These are phyloP conservation scores for Thuja plicata DNA, from an alignment of 83 land plant genomes.

Conservation along the genomic window DNA sequence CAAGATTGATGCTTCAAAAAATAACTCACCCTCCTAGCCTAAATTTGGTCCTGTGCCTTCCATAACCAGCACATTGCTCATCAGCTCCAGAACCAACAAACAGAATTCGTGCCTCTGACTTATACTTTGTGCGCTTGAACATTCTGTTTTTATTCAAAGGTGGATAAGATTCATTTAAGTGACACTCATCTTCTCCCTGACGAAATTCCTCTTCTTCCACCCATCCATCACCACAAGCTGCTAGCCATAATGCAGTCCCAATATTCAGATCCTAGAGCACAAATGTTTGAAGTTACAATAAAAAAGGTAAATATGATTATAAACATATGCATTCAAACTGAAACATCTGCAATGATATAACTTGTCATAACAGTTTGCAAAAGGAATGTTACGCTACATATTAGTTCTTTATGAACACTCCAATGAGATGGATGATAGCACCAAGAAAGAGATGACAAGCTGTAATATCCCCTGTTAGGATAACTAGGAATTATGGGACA, in stretches of 20 bases:
- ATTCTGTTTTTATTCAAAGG: neutral
- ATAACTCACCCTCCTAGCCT: conserved; percentile 69
- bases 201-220: conserved; percentile 29
- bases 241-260: conserved; percentile 96
- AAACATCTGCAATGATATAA: neutral
- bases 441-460: neutral
- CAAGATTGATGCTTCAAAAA: neutral
- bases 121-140: conserved; percentile 36
- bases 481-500: no score
- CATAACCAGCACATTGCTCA: conserved; percentile 99
- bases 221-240: conserved; percentile 87
- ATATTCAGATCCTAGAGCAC: conserved; percentile 82
- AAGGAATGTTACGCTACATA: neutral
- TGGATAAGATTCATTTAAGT: neutral
- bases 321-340: neutral
- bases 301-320: neutral
- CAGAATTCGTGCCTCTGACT: conserved; percentile 71
- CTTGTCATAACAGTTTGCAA: neutral
- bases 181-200: conserved; percentile 12
- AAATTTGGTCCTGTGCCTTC: conserved; percentile 87
- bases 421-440: neutral
- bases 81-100: conserved; percentile 99
- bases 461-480: no score
- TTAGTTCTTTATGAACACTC: neutral
- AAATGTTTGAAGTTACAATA: neutral